phyloP scores from a whole-genome alignment of 2,329 filamentous ascomycete genomes.

The Zymoseptoria brevis region DNA sequence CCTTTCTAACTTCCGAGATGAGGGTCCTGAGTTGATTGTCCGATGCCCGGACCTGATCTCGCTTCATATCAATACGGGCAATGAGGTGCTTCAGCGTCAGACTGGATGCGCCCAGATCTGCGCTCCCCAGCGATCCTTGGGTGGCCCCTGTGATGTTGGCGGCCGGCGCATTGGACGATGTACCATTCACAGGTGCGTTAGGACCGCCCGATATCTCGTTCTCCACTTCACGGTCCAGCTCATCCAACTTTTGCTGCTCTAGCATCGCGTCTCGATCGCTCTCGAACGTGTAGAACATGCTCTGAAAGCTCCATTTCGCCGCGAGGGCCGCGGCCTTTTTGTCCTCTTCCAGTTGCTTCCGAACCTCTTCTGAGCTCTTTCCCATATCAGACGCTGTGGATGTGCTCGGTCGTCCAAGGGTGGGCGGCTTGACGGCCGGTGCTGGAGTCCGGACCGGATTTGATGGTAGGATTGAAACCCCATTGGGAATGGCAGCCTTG shows the following conservation, averaged over 20 bases:
- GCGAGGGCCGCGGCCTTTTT: constrained; percentile 85
- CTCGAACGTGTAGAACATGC: constrained; percentile 89
- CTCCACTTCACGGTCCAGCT: constrained; percentile 91
- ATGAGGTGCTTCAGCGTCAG: constrained; percentile 95
- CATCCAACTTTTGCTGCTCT: constrained; percentile 92
- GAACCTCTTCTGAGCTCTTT: constrained; percentile 75
- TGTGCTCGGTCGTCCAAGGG: constrained; percentile 50
- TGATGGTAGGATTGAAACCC: constrained; percentile 43
- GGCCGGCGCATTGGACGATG: constrained; percentile 39
- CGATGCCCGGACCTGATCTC: constrained; percentile 80
- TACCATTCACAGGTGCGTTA: constrained; percentile 44
- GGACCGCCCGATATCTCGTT: constrained; percentile 72
- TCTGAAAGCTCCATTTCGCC: constrained; percentile 84
- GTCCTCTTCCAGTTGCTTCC: constrained; percentile 86
- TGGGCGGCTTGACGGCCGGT: constrained; percentile 53
- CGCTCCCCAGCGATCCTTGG: constrained; percentile 83
- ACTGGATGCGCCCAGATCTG: constrained; percentile 91
- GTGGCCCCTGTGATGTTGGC: constrained; percentile 51
- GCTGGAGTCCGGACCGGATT: constrained; percentile 55
- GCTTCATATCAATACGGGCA: constrained; percentile 86
- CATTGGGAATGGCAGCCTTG: constrained; percentile 47
- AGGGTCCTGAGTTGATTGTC: constrained; percentile 85
- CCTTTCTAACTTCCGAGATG: constrained; percentile 96
- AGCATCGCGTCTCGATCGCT: constrained; percentile 94
- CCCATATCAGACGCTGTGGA: constrained; percentile 46